Evolutionary conservation across 148 eudicot genomes (phyloP).

Genomic region (Rheum nobile): DNA sequence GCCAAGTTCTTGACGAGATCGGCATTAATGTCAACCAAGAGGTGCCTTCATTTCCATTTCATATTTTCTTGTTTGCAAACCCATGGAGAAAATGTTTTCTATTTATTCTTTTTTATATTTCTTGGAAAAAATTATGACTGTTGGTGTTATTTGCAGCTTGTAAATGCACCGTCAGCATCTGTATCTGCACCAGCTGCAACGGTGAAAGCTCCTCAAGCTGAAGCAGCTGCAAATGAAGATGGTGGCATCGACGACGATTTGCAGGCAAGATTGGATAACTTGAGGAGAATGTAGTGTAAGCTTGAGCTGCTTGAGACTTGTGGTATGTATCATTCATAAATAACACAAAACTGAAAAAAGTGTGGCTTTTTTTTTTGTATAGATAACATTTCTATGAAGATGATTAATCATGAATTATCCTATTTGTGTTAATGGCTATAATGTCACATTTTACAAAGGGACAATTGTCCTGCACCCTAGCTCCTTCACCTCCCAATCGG

Average conservation of each 20-base stretch:
- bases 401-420: neutral
- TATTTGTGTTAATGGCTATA: neutral
- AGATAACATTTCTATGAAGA: neutral
- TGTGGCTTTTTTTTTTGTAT: neutral
- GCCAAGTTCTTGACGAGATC: constrained; percentile 93
- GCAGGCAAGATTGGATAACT: constrained; percentile 91
- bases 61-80: too few relatives aligned
- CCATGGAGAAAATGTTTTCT: too few relatives aligned
- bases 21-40: constrained; percentile 83
- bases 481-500: too few relatives aligned
- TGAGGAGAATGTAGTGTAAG: constrained; percentile 58
- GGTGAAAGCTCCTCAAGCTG: constrained; percentile 76
- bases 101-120: neutral
- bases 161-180: constrained; percentile 76
- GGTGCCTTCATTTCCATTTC: constrained; percentile 21
- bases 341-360: neutral
- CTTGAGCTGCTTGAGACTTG: neutral
- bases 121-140: neutral
- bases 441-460: neutral
- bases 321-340: neutral
- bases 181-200: constrained; percentile 83
- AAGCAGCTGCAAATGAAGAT: constrained; percentile 53
- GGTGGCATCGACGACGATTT: constrained; percentile 78
- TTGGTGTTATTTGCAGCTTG: constrained; percentile 39
- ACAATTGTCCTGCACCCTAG: too few relatives aligned